A percentile compares a stretch with the other conserved stretches of the same genome.
phyloP scores from a whole-genome alignment of 2,329 filamentous ascomycete genomes.

The Paradendryphiella salina region DNA sequence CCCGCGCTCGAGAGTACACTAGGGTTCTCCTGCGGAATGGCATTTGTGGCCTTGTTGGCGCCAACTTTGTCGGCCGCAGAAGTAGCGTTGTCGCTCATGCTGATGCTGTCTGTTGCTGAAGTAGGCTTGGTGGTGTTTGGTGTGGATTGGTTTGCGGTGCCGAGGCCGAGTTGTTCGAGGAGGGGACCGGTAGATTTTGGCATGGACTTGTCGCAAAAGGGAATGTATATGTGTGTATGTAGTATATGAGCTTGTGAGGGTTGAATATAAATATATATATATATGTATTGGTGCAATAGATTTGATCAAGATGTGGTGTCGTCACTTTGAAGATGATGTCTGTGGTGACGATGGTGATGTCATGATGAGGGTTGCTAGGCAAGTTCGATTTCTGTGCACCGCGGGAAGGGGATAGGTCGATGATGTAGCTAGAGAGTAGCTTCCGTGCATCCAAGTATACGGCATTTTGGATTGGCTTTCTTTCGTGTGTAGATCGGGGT shows the following conservation, averaged over 20 bases:
- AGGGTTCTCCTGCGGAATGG: slow-evolving; percentile 40
- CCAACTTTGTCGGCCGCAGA: slow-evolving; percentile 35
- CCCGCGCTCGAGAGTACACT: slow-evolving; percentile 55
- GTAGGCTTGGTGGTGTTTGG: slow-evolving; percentile 9
- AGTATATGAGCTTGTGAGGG: not conserved
- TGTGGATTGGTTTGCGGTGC: slow-evolving; percentile 13
- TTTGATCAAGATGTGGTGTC: slow-evolving; percentile 10
- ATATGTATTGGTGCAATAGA: not conserved
- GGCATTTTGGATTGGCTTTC: slow-evolving; percentile 9
- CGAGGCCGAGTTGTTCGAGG: slow-evolving; percentile 23
- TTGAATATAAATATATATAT: slow-evolving; percentile 4
- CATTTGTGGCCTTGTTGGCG: slow-evolving; percentile 35
- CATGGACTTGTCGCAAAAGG: slow-evolving; percentile 9
- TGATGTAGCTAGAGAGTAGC: slow-evolving; percentile 8
- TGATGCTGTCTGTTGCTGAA: not conserved
- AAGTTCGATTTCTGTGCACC: not conserved
- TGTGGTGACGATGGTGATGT: slow-evolving; percentile 18
- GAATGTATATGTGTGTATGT: not conserved
- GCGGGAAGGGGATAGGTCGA: slow-evolving; percentile 5
- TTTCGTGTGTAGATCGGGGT: not conserved
- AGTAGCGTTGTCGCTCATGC: slow-evolving; percentile 29
- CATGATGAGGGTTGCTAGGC: slow-evolving; percentile 16
- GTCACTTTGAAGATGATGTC: not conserved
- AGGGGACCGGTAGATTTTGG: slow-evolving; percentile 32
- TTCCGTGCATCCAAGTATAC: too few relatives aligned